Percentiles rank a stretch among this genome's conserved stretches.
These are phyloP conservation scores for Aspergillus costaricaensis DNA, from an alignment of 2,329 filamentous ascomycete genomes.

Conservation along the genomic window DNA sequence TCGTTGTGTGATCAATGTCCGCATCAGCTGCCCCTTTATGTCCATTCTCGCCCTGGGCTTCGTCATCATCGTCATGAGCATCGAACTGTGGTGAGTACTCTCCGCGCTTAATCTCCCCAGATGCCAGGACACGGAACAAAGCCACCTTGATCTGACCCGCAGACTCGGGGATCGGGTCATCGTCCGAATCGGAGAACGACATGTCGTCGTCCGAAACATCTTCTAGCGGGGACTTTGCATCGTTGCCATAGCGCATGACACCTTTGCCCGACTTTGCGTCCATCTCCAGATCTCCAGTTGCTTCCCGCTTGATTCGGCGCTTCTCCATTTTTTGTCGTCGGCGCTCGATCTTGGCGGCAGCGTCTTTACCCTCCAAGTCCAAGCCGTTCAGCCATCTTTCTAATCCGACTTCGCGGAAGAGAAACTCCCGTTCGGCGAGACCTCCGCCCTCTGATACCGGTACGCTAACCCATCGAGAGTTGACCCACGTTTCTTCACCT, in stretches of 20 bases:
- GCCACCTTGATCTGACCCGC: conserved; percentile 98
- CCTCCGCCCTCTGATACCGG: conserved; percentile 89
- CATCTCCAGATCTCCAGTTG: conserved; percentile 50
- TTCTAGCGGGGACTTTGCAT: conserved; percentile 74
- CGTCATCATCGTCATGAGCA: conserved; percentile 91
- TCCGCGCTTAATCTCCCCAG: conserved; percentile 94
- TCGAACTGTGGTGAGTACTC: conserved; percentile 98
- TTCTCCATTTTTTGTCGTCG: conserved; percentile 73
- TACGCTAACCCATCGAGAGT: conserved; percentile 95
- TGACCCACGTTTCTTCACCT: conserved; percentile 98
- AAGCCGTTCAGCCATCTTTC: conserved; percentile 96
- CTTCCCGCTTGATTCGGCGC: conserved; percentile 76
- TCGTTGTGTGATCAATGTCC: conserved; percentile 94
- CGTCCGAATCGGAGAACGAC: conserved; percentile 71
- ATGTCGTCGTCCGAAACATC: conserved; percentile 69
- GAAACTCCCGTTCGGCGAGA: conserved; percentile 90
- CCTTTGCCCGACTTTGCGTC: conserved; percentile 41
- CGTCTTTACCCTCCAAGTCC: conserved; percentile 90
- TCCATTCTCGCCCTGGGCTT: conserved; percentile 54
- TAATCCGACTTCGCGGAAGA: conserved; percentile 94
- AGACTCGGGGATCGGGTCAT: conserved; percentile 84
- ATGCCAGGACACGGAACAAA: conserved; percentile 91
- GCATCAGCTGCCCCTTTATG: conserved; percentile 67
- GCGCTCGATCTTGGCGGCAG: conserved; percentile 73
- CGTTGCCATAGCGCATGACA: conserved; percentile 78